Conservation (phyloP, 2,329 filamentous ascomycete genomes). For the Zasmidium citrigriseum region DNA sequence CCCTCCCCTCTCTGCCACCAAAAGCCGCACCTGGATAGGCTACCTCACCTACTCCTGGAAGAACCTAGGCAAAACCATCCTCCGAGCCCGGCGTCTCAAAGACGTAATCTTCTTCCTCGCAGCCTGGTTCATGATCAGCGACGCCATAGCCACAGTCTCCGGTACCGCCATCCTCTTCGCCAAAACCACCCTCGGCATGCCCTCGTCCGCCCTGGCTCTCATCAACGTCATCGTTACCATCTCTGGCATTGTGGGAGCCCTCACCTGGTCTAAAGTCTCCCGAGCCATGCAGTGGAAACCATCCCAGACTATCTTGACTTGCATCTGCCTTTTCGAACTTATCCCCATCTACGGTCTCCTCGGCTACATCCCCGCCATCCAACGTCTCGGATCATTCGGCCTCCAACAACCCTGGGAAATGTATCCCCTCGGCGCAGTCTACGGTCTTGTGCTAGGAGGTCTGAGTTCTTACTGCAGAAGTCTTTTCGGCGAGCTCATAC, state of each 20-base stretch:
- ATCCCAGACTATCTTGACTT: slow-evolving; percentile 87
- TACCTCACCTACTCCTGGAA: slow-evolving; percentile 86
- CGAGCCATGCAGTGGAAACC: slow-evolving; percentile 69
- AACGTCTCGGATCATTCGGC: slow-evolving; percentile 72
- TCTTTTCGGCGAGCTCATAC: slow-evolving; percentile 90
- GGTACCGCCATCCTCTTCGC: slow-evolving; percentile 95
- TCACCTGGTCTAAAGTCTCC: slow-evolving; percentile 83
- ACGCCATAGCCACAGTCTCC: slow-evolving; percentile 91
- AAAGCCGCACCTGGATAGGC: slow-evolving; percentile 56
- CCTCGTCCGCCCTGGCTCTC: slow-evolving; percentile 79
- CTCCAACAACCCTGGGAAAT: slow-evolving; percentile 97
- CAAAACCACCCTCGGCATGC: slow-evolving; percentile 90
- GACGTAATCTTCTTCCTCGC: slow-evolving; percentile 78
- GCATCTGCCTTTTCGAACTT: slow-evolving; percentile 84
- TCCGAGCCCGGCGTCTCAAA: slow-evolving; percentile 69
- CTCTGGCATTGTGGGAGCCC: slow-evolving; percentile 81
- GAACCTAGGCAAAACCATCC: slow-evolving; percentile 77
- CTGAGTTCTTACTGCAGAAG: slow-evolving; percentile 89
- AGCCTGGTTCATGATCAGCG: slow-evolving; percentile 92
- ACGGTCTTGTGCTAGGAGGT: slow-evolving; percentile 92
- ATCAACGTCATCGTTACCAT: slow-evolving; percentile 92
- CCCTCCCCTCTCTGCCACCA: slow-evolving; percentile 59
- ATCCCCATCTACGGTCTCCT: slow-evolving; percentile 90
- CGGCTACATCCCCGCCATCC: slow-evolving; percentile 81
- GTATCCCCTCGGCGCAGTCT: slow-evolving; percentile 87